Evolutionary conservation across 768 basidiomycete genomes (phyloP).

Genomic region (Trametes punicea): DNA sequence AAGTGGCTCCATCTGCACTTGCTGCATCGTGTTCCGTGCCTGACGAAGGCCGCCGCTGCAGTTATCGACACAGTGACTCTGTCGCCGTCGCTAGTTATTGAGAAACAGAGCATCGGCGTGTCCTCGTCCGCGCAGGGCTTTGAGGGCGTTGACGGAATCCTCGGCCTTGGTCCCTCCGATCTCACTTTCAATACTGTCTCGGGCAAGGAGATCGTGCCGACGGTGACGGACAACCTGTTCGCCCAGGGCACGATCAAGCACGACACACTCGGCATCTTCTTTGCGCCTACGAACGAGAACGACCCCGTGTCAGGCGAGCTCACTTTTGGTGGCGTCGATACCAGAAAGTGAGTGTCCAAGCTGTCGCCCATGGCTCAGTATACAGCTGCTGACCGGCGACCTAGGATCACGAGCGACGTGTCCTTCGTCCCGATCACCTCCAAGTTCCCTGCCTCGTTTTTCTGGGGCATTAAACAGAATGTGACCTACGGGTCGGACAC

Average conservation of each 20-base stretch:
- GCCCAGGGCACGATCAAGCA: conserved; percentile 42
- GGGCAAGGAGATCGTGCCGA: conserved; percentile 40
- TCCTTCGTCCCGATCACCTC: conserved; percentile 40
- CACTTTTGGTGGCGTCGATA: conserved; percentile 52
- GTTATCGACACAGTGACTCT: conserved; percentile 49
- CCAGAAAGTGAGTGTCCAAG: conserved; percentile 34
- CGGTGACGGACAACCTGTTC: conserved; percentile 57
- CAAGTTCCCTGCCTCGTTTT: conserved; percentile 45
- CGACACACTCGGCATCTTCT: conserved; percentile 51
- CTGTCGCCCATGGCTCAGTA: background rate
- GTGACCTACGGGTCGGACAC: conserved; percentile 35
- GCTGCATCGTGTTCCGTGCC: background rate
- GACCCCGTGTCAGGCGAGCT: conserved; percentile 49
- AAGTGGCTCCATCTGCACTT: conserved; percentile 17
- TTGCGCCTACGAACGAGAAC: conserved; percentile 41
- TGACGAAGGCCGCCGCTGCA: conserved; percentile 18
- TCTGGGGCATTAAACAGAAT: conserved; percentile 49
- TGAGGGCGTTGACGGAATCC: conserved; percentile 47
- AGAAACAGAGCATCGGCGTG: conserved; percentile 48
- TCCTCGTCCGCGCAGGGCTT: conserved; percentile 43
- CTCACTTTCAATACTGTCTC: conserved; percentile 45
- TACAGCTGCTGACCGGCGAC: background rate
- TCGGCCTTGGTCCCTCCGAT: conserved; percentile 53
- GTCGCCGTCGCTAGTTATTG: conserved; percentile 37
- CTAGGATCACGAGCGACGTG: conserved; percentile 20